A percentile compares a stretch with the other conserved stretches of the same genome.
Conservation (phyloP, 345 rosid genomes). For the Cardiospermum halicacabum region DNA sequence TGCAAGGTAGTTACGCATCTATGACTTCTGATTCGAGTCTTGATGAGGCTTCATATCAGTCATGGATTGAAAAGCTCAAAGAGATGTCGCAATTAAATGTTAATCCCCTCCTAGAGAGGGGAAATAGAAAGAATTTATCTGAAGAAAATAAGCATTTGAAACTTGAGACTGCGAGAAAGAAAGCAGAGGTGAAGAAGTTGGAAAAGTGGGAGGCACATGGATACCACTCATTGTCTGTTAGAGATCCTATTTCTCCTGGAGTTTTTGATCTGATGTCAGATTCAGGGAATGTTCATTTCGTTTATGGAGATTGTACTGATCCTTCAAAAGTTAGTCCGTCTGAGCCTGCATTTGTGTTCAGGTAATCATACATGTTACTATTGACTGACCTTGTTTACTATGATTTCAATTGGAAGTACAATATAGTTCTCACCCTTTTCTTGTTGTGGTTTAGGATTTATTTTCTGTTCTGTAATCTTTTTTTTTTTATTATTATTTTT, state of each 20-base stretch:
- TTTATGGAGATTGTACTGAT: conserved; percentile 78
- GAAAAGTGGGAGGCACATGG: conserved; percentile 70
- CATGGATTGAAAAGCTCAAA: conserved; percentile 81
- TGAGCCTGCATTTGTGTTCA: conserved; percentile 71
- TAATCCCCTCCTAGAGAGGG: conserved; percentile 30
- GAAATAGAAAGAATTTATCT: conserved; percentile 34
- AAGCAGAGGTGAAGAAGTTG: conserved; percentile 67
- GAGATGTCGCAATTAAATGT: conserved; percentile 41
- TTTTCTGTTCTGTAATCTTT: neutral
- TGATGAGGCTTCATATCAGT: conserved; percentile 77
- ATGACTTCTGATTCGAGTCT: conserved; percentile 44
- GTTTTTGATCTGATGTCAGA: conserved; percentile 41
- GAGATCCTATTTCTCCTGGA: conserved; percentile 41
- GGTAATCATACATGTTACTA: conserved; percentile 31
- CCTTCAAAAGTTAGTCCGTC: conserved; percentile 54
- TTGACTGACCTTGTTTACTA: conserved; percentile 1
- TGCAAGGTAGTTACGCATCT: conserved; percentile 29
- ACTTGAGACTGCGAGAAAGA: conserved; percentile 60
- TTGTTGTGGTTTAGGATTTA: neutral
- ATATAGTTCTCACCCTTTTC: neutral
- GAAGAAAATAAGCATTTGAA: conserved; percentile 43
- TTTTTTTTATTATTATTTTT: neutral
- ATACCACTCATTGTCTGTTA: conserved; percentile 60
- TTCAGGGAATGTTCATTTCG: conserved; percentile 63
- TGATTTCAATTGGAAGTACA: neutral